Evolutionary conservation across 257 asterid species (phyloP).

Genomic region (Nicotiana paniculata): DNA sequence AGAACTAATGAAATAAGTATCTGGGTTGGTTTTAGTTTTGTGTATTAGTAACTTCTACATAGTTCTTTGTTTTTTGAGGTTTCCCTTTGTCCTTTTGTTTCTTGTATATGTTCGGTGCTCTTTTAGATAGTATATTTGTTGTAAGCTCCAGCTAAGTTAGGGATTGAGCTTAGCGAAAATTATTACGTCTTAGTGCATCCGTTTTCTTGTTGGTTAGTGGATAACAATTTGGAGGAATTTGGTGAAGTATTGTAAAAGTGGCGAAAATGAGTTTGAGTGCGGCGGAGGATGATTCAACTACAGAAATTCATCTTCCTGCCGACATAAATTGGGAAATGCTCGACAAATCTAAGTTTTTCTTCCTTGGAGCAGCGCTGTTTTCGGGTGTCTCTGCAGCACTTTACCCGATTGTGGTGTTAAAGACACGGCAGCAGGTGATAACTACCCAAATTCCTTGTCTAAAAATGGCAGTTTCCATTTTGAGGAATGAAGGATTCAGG

Average conservation of each 20-base stretch:
- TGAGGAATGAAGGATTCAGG: constrained; percentile 54
- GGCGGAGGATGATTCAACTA: constrained; percentile 76
- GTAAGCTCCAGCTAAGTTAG: constrained; percentile 10
- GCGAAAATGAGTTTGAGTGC: constrained; percentile 78
- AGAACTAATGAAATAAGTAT: constrained; percentile 8
- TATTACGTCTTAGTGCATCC: no score
- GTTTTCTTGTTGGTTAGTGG: no score
- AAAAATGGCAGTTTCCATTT: constrained; percentile 62
- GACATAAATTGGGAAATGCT: constrained; percentile 98
- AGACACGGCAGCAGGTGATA: constrained; percentile 87
- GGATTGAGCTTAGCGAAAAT: neutral
- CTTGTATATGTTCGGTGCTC: no score
- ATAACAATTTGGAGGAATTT: constrained; percentile 48
- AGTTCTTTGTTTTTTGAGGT: neutral
- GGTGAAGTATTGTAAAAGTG: constrained; percentile 78
- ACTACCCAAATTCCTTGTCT: constrained; percentile 40
- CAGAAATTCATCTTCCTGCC: constrained; percentile 91
- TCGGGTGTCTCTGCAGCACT: constrained; percentile 81
- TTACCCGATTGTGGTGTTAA: constrained; percentile 76
- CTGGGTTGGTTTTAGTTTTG: constrained; percentile 12
- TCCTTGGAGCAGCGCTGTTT: constrained; percentile 88
- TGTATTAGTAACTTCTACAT: neutral
- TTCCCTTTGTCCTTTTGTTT: no score
- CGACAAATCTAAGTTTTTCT: constrained; percentile 88
- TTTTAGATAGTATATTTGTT: neutral